Percentiles rank a stretch among this genome's conserved stretches.
Evolutionary conservation across 2,329 filamentous ascomycete genomes (phyloP).

Genomic region (Xylaria digitata): DNA sequence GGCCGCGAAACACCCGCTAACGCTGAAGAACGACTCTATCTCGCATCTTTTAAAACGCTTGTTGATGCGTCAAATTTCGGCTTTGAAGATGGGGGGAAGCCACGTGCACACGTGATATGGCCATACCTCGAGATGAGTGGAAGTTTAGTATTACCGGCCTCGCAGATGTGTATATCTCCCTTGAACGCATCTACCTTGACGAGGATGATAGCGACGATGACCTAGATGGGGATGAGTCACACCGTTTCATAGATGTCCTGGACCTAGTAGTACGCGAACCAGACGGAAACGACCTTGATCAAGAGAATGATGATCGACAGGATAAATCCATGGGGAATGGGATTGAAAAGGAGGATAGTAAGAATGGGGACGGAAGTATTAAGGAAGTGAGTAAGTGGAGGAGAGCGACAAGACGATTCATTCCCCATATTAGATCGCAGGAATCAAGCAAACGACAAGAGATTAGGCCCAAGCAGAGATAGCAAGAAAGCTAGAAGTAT

Average conservation of each 20-base stretch:
- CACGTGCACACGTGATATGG: constrained; percentile 2
- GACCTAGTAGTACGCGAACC: constrained; percentile 3
- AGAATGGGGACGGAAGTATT: neutral
- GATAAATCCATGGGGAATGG: neutral
- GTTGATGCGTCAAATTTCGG: neutral
- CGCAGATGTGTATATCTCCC: constrained; percentile 12
- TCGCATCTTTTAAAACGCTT: too few relatives aligned
- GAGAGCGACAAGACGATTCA: too few relatives aligned
- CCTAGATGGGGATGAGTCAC: neutral
- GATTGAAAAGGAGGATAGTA: too few relatives aligned
- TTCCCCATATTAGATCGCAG: too few relatives aligned
- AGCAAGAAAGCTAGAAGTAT: too few relatives aligned
- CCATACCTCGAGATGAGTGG: constrained; percentile 16
- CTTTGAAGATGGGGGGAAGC: neutral
- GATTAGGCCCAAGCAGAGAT: too few relatives aligned
- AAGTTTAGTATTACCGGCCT: constrained; percentile 4
- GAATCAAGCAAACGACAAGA: too few relatives aligned
- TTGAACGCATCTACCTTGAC: constrained; percentile 20
- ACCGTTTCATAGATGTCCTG: constrained; percentile 23
- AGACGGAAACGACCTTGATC: neutral
- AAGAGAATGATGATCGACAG: neutral
- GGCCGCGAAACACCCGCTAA: neutral
- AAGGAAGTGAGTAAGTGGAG: neutral
- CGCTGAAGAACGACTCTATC: neutral
- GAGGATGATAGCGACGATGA: constrained; percentile 16